Evolutionary conservation across 495 filamentous ascomycete genomes (phyloP), one percentile per base, ranked within the genome.

Genomic region (Aspergillus mulundensis): DNA sequence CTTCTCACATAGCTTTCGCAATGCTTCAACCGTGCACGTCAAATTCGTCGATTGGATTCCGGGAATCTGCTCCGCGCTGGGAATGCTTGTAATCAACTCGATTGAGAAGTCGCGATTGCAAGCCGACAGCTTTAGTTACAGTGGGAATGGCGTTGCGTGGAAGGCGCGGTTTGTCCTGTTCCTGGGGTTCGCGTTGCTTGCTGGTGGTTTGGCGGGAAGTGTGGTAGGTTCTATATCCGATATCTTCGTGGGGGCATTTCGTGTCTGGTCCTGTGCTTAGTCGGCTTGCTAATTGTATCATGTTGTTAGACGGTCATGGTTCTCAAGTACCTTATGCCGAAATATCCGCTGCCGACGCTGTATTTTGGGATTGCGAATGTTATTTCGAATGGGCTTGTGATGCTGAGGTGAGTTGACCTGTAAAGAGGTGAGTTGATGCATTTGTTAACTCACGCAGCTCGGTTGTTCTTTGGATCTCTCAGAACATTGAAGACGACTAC

Each of bases 401-500:
- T 95, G 87, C 68, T 95, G 59, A 95, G 90, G 87, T 93, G 66
- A 61, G 83, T 80, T 42, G 10, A 19, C 50, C 21, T 23, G 30
- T 36, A 7, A 18, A 18, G 15, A 18, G 15, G 14, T 5, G 19
- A 3, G 7, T 14, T 25, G 15, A 43, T 28, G 16, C 15, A 18
- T 21, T 46, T 48, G 56, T 20, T 47, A 21, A 40, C 69, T 54
- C 63, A 64, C 32, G 51, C 52, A 95, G 91, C 66, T 89, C 90
- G 38, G 83, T 91, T 41, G 86, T 96, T 3, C 81, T 99, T 7
- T 99, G 95, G 95, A 81, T 99, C 14, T 90, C 88, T 58, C 95
- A 99, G 82, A 99, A 97, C 65, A 96, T 97, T 74, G 95, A 99
- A 74, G 95, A 98, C 64, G 93, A 97, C 71, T 98, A 97, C 69